Percentiles rank a stretch among this genome's conserved stretches.
These are phyloP conservation scores for Luffa aegyptiaca DNA, from an alignment of 306 rosid genomes.

Conservation along the genomic window DNA sequence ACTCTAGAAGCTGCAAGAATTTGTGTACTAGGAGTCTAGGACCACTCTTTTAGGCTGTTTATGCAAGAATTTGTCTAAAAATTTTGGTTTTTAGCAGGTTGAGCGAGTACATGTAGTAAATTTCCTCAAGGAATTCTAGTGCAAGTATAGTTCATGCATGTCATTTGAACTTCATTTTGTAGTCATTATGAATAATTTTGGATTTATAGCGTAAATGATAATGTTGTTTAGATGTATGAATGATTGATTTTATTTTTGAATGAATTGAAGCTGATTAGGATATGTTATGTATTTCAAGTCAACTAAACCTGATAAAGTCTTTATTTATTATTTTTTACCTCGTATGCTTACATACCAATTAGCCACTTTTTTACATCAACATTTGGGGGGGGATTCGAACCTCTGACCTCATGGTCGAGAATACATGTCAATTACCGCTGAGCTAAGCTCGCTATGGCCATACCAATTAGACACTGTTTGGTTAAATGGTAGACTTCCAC, in stretches of 20 bases:
- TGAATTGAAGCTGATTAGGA: neutral
- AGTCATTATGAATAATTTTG: neutral
- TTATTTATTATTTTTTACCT: too few species aligned
- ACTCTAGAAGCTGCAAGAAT: neutral
- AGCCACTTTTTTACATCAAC: too few species aligned
- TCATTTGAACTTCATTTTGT: neutral
- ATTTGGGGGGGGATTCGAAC: too few species aligned
- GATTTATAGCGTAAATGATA: neutral
- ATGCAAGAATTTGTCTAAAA: too few species aligned
- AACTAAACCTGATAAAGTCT: too few species aligned
- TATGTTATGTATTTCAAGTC: neutral
- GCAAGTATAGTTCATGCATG: neutral
- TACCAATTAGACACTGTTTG: too few species aligned
- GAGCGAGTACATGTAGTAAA: conserved; percentile 1
- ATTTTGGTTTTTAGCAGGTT: neutral
- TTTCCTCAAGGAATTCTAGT: neutral
- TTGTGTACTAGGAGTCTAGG: neutral
- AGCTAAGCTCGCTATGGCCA: too few species aligned
- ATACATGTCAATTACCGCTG: too few species aligned
- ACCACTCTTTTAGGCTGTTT: neutral
- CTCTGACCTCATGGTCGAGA: too few species aligned
- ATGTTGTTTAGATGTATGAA: neutral
- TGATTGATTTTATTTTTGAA: neutral
- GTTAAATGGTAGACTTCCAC: too few species aligned
- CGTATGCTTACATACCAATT: too few species aligned